Evolutionary conservation across 1,284 basidiomycete species (phyloP), one percentile per base, ranked within the genome.

Genomic region (Phellinidium pouzarii): DNA sequence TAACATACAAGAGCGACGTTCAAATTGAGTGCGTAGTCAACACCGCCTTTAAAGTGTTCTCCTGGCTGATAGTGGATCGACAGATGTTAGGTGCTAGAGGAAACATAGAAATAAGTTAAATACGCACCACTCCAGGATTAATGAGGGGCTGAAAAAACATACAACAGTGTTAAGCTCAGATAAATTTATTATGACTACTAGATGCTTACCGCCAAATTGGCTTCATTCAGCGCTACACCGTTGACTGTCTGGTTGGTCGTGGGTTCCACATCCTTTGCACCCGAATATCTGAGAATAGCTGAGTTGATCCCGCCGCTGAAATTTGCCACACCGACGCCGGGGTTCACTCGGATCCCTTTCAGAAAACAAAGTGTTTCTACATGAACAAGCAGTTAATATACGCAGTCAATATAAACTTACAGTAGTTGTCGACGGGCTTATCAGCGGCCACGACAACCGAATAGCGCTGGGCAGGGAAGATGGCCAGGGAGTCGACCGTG

Each of bases 361-460:
- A n/a, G 12, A 47, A 14, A 45, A 34, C n/a, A n/a, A n/a, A n/a
- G n/a, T n/a, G 41, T 4, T 11, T 7, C 1, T 14, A 22, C 19
- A 45, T 25, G 6, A 14, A 29, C 22, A n/a, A 17, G 6, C 26
- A 22, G 25, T 12, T 26, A 25, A n/a, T 6, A 19, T 44, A 23
- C 27, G 38, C 19, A 27, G 9, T 40, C 14, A 7, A 40, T 40
- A n/a, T 7, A 25, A 66, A 49, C 56, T 68, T 67, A 48, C 58
- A 61, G 44, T 61, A 61, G 49, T 61, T 61, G 48, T 60, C 65
- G 40, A 69, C 59, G 0, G 62, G 52, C 50, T 73, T 69, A 38
- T 70, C 63, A 1, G 70, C 70, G 34, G 62, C 59, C 1, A 71
- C 58, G 20, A 73, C 58, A 50, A 70, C 56, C 0, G 71, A 73